Evolutionary conservation across 352 stramenopile genomes (phyloP), one percentile per base, ranked within the genome.

Genomic region (Phytophthora vignae): DNA sequence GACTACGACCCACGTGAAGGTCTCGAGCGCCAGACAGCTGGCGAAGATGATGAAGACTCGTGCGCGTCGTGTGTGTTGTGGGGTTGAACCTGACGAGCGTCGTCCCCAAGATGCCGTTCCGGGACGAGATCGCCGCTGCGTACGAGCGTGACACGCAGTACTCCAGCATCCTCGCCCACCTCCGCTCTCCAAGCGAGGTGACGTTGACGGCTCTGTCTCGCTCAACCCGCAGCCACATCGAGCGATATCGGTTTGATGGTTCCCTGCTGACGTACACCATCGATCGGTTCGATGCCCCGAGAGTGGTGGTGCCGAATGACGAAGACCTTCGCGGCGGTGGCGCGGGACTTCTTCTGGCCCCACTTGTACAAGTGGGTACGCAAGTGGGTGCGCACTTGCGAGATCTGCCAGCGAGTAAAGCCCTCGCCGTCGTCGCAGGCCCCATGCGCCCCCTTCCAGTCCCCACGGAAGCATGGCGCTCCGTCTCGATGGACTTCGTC

Each of bases 361-460:
- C 62, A 71, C 44, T 40, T 70, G 53, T 75, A 80, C 63, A 80
- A 80, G 42, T 75, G 60, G 54, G 58, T 79, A 0, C 55, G 66
- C 6, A 54, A 46, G 1, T 79, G 44, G 19, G 48, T 55, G 11
- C 48, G 21, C 22, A n/a, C 48, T 33, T 55, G 48, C 48, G 21
- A 55, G 11, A 48, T 38, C 4, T 79, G 53, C 15, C 60, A 82
- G 12, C 66, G 66, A 4, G 65, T 76, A 1, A 77, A 77, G 29
- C 40, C 57, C 0, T 21, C 69, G 11, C 48, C 56, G 0, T 65
- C 60, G 8, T 40, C n/a, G 1, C 44, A 65, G 6, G 61, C 40
- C 17, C 60, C 0, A 42, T 73, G 25, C 57, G 19, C 1, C 54
- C 58, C 3, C 52, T 78, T 0, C 69, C 61, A 1, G n/a, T 76